These are phyloP conservation scores for Corinectria fuckeliana DNA, from an alignment of 2,329 filamentous ascomycete species.

Conservation along the genomic window DNA sequence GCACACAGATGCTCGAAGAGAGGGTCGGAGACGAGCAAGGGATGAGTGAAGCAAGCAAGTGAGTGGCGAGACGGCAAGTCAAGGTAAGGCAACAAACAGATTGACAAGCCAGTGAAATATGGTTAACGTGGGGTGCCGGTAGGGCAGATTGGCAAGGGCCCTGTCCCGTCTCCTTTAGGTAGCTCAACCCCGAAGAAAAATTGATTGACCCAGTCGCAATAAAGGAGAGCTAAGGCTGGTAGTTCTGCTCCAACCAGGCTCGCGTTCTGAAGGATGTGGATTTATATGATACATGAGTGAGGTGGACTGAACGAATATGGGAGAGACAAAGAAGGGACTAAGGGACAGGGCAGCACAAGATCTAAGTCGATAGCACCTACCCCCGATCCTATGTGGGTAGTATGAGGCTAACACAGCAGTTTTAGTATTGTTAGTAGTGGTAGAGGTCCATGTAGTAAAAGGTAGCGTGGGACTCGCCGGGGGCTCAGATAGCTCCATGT, in stretches of 20 bases:
- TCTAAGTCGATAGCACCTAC: neutral
- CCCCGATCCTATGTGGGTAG: too few species aligned
- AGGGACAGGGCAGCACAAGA: neutral
- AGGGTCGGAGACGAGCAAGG: neutral
- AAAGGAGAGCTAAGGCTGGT: neutral
- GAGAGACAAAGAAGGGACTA: too few species aligned
- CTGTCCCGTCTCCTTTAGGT: neutral
- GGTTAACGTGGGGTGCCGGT: neutral
- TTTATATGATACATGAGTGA: neutral
- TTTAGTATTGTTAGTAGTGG: neutral
- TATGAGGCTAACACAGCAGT: neutral
- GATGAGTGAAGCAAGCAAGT: neutral
- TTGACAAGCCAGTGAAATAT: neutral
- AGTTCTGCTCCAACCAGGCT: slow-evolving; percentile 2
- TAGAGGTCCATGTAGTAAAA: too few species aligned
- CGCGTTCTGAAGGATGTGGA: neutral
- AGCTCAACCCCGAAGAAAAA: neutral
- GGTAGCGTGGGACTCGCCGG: neutral
- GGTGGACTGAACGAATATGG: neutral
- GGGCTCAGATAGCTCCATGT: neutral
- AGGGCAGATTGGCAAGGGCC: neutral
- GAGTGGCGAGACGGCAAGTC: neutral
- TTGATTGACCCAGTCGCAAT: neutral
- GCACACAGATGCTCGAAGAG: neutral
- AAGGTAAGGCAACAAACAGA: neutral